A percentile compares a stretch with the other conserved stretches of the same genome.
phyloP scores from a whole-genome alignment of 805 yeast genomes.

The Nadsonia fulvescens region DNA sequence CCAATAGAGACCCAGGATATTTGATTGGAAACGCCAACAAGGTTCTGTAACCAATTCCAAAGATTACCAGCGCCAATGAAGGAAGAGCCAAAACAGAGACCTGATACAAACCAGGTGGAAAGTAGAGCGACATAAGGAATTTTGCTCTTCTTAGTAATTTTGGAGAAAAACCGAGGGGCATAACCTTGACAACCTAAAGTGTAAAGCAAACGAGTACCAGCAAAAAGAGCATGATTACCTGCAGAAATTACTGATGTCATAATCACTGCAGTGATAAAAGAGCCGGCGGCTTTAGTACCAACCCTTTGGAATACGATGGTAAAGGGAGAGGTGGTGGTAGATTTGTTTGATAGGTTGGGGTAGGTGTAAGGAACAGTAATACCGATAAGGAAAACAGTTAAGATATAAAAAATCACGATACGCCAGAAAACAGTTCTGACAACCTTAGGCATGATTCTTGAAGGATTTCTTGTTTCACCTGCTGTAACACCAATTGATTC shows the following conservation, averaged over 20 bases:
- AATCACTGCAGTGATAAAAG: conserved; percentile 40
- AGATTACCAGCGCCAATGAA: conserved; percentile 35
- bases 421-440: conserved; percentile 38
- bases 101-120: conserved; percentile 35
- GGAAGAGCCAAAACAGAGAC: conserved; percentile 42
- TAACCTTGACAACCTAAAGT: conserved; percentile 40
- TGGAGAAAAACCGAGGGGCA: conserved; percentile 34
- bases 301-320: conserved; percentile 26
- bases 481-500: conserved; percentile 43
- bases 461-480: conserved; percentile 43
- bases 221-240: conserved; percentile 45
- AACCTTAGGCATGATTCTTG: conserved; percentile 38
- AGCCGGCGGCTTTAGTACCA: conserved; percentile 27
- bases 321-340: conserved; percentile 29
- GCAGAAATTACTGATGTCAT: conserved; percentile 46
- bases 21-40: conserved; percentile 48
- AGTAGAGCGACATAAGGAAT: conserved; percentile 32
- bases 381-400: conserved; percentile 38
- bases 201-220: conserved; percentile 46
- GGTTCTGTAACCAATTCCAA: conserved; percentile 32
- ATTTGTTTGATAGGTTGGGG: conserved; percentile 23
- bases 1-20: conserved; percentile 45
- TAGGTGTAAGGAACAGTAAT: conserved; percentile 40
- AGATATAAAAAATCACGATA: conserved; percentile 33
- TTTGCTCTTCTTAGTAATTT: conserved; percentile 29